Evolutionary conservation across 2,329 filamentous ascomycete genomes (phyloP).

Genomic region (Drechslerella coelobrocha): DNA sequence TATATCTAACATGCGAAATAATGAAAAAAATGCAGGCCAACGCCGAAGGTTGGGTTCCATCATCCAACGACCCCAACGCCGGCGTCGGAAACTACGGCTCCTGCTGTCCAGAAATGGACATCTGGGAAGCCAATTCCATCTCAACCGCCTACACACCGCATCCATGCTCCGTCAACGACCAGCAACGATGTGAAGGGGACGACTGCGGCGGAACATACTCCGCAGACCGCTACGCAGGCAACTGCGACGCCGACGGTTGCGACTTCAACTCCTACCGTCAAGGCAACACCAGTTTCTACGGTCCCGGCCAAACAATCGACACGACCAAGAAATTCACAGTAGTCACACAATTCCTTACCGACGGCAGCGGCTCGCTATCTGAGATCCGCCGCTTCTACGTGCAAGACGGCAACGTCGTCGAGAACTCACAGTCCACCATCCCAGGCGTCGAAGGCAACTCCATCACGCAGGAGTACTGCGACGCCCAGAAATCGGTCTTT

Average conservation of each 20-base stretch:
- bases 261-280: constrained; percentile 58
- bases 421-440: constrained; percentile 59
- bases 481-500: constrained; percentile 46
- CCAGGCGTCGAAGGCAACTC: constrained; percentile 59
- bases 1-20: too few relatives aligned
- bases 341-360: constrained; percentile 58
- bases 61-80: constrained; percentile 58
- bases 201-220: constrained; percentile 55
- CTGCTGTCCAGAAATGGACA: constrained; percentile 68
- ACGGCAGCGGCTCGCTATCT: constrained; percentile 56
- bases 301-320: constrained; percentile 59
- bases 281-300: constrained; percentile 56
- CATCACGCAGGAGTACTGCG: constrained; percentile 38
- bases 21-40: constrained; percentile 62
- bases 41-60: constrained; percentile 61
- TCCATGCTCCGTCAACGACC: constrained; percentile 57
- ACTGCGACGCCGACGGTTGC: constrained; percentile 58
- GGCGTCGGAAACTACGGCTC: constrained; percentile 64
- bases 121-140: constrained; percentile 58
- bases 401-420: constrained; percentile 57
- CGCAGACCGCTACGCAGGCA: constrained; percentile 55
- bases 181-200: constrained; percentile 56
- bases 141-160: constrained; percentile 58
- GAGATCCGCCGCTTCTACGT: constrained; percentile 58
- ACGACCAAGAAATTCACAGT: constrained; percentile 59